Evolutionary conservation across 1,284 basidiomycete species (phyloP).

Genomic region (Inonotus obliquus): DNA sequence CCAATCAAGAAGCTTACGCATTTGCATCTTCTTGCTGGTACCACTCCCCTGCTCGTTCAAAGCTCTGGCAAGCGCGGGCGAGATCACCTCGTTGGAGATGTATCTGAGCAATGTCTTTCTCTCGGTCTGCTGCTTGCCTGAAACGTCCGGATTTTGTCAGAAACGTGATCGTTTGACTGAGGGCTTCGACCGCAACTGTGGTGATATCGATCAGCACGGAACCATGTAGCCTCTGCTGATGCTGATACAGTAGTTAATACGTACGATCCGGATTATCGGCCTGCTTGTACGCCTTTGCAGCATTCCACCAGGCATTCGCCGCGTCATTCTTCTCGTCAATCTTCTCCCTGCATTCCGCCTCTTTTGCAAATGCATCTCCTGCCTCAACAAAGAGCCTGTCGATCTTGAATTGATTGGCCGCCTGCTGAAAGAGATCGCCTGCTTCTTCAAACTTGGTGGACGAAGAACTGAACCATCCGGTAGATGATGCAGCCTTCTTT

Average conservation of each 20-base stretch:
- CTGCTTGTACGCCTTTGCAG: constrained; percentile 91
- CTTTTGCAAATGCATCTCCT: constrained; percentile 83
- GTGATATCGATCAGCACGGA: constrained; percentile 4
- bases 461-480: constrained; percentile 83
- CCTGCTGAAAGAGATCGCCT: constrained; percentile 90
- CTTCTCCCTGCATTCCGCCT: constrained; percentile 88
- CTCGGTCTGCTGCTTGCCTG: constrained; percentile 94
- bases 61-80: constrained; percentile 84
- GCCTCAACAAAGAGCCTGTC: constrained; percentile 90
- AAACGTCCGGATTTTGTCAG: constrained; percentile 87
- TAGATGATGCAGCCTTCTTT: constrained; percentile 83
- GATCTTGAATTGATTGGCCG: constrained; percentile 94
- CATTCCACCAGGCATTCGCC: constrained; percentile 97
- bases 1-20: constrained; percentile 61
- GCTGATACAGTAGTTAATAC: constrained; percentile 26
- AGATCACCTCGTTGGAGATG: constrained; percentile 72
- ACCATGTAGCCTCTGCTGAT: constrained; percentile 16
- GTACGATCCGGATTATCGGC: constrained; percentile 71
- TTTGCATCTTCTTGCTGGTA: constrained; percentile 95
- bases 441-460: constrained; percentile 88
- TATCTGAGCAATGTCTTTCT: constrained; percentile 95
- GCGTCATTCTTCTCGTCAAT: constrained; percentile 86
- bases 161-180: constrained; percentile 81
- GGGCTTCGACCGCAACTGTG: constrained; percentile 87
- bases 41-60: constrained; percentile 93